These are phyloP conservation scores for Pleurotus cornucopiae DNA, from an alignment of 768 basidiomycete species.

Conservation along the genomic window DNA sequence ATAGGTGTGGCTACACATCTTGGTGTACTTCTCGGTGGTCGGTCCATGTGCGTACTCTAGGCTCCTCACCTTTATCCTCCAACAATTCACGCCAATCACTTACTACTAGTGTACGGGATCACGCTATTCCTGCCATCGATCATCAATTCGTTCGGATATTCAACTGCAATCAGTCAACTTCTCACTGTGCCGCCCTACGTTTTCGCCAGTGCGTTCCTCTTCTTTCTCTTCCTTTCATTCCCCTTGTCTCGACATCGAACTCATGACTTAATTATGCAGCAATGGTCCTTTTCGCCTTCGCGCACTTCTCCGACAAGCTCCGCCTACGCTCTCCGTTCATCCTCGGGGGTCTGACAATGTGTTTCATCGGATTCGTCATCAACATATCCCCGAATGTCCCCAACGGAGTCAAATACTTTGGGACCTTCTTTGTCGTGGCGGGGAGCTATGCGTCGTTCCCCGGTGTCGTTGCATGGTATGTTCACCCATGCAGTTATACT, in stretches of 20 bases:
- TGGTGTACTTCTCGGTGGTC: conserved; percentile 56
- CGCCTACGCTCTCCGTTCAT: conserved; percentile 57
- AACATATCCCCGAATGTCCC: conserved; percentile 49
- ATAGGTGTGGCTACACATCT: conserved; percentile 45
- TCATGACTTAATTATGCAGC: too few species aligned
- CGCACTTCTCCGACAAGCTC: conserved; percentile 54
- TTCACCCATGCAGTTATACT: background rate
- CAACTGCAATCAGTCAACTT: conserved; percentile 53
- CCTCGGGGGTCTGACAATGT: conserved; percentile 42
- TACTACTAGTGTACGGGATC: background rate
- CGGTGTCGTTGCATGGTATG: conserved; percentile 58
- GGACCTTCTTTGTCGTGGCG: conserved; percentile 62
- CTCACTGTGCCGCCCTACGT: conserved; percentile 69
- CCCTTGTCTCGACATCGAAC: background rate
- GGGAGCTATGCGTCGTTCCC: conserved; percentile 63
- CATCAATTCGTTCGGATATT: conserved; percentile 37
- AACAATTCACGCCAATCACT: background rate
- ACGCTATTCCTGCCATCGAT: background rate
- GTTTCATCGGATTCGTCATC: conserved; percentile 57
- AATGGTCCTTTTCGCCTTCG: conserved; percentile 45
- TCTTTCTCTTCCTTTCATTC: background rate
- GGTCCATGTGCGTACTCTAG: conserved; percentile 45
- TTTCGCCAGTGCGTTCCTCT: conserved; percentile 46
- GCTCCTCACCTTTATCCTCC: background rate
- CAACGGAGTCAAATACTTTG: conserved; percentile 63